phyloP scores from a whole-genome alignment of 2,329 filamentous ascomycete genomes.

The Emmonsia crescens region DNA sequence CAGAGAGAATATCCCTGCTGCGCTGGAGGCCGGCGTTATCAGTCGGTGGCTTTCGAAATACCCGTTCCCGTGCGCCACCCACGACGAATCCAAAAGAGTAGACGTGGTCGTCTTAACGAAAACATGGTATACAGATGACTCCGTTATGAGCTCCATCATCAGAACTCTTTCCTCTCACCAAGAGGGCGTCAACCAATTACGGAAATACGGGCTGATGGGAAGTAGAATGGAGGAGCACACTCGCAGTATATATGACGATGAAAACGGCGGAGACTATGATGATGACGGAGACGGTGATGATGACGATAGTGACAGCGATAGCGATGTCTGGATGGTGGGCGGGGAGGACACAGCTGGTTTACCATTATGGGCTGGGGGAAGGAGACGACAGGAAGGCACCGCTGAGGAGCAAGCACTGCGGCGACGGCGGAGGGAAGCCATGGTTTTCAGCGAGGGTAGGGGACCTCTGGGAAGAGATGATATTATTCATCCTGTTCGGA shows the following conservation, averaged over 20 bases:
- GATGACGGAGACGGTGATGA: slow-evolving; percentile 33
- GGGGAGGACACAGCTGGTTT: slow-evolving; percentile 41
- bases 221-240: slow-evolving; percentile 27
- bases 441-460: slow-evolving; percentile 82
- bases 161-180: slow-evolving; percentile 27
- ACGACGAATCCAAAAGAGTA: slow-evolving; percentile 37
- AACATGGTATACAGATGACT: slow-evolving; percentile 33
- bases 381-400: slow-evolving; percentile 24
- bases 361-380: slow-evolving; percentile 21
- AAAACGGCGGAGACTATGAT: slow-evolving; percentile 42
- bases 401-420: slow-evolving; percentile 56
- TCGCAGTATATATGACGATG: background rate
- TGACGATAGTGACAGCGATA: slow-evolving; percentile 32
- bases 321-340: slow-evolving; percentile 43
- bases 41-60: slow-evolving; percentile 66
- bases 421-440: slow-evolving; percentile 70
- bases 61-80: slow-evolving; percentile 50
- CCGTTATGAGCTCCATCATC: slow-evolving; percentile 35
- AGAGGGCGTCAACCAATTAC: slow-evolving; percentile 32
- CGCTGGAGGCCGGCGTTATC: slow-evolving; percentile 54
- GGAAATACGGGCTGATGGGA: slow-evolving; percentile 33
- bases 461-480: slow-evolving; percentile 61
- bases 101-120: slow-evolving; percentile 33
- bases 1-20: slow-evolving; percentile 46
- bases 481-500: slow-evolving; percentile 55